Conservation (phyloP, 176 grass and related monocot genomes). For the Eleusine indica region DNA sequence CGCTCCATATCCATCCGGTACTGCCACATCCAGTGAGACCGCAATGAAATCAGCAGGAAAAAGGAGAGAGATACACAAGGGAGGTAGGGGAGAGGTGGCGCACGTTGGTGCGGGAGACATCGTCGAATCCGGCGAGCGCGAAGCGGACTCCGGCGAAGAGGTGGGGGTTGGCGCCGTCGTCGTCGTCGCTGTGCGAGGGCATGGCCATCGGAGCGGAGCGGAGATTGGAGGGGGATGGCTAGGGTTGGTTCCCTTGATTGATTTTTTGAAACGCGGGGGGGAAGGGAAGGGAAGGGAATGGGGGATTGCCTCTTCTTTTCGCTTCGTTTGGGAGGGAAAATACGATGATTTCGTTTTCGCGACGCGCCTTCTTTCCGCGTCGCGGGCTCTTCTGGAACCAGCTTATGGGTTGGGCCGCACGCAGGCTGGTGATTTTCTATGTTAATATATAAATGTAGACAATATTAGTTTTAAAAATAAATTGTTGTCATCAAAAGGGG, state of each 20-base stretch:
- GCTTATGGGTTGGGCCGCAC: neutral
- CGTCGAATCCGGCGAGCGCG: constrained; percentile 82
- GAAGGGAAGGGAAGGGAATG: neutral
- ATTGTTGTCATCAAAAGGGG: constrained; percentile 18
- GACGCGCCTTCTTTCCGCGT: neutral
- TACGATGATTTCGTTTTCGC: neutral
- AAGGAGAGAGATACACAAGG: neutral
- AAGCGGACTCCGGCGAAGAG: constrained; percentile 80
- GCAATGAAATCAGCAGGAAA: neutral
- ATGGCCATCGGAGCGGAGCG: constrained; percentile 30
- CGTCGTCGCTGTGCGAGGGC: neutral
- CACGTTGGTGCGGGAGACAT: constrained; percentile 71
- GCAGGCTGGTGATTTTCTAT: too few relatives aligned
- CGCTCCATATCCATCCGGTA: constrained; percentile 64
- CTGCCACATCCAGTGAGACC: constrained; percentile 25
- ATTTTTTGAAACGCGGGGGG: neutral
- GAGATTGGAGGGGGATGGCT: neutral
- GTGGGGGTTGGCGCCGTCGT: neutral
- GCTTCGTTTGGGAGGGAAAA: neutral
- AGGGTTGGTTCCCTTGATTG: neutral
- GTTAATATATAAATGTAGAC: too few relatives aligned
- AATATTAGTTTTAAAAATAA: too few relatives aligned
- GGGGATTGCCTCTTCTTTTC: too few relatives aligned
- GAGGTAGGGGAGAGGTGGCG: neutral
- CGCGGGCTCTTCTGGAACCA: neutral